Percentiles rank a stretch among this genome's conserved stretches.
These are phyloP conservation scores for Didymella arachidicola DNA, from an alignment of 2,329 filamentous ascomycete genomes.

Conservation along the genomic window DNA sequence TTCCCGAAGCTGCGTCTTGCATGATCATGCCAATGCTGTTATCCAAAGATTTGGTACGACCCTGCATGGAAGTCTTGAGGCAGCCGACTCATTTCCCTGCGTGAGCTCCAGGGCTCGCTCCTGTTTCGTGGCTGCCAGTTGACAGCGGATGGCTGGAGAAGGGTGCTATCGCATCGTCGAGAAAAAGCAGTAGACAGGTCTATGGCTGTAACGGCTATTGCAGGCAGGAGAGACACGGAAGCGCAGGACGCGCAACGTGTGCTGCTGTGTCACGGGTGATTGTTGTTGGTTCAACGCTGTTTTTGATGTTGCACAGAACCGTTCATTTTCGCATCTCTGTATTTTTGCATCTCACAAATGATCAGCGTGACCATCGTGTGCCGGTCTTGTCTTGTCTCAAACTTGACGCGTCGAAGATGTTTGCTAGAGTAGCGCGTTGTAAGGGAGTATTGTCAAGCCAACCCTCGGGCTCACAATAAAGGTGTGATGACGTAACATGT, in stretches of 20 bases:
- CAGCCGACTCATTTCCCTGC: neutral
- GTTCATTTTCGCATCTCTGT: neutral
- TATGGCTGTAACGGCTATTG: neutral
- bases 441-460: too few species aligned
- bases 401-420: neutral
- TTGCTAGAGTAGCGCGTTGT: neutral
- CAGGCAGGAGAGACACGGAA: neutral
- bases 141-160: neutral
- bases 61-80: neutral
- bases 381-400: neutral
- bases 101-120: neutral
- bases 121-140: neutral
- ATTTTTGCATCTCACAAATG: neutral
- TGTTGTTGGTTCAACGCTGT: neutral
- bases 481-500: too few species aligned
- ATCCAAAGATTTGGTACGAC: conserved; percentile 6
- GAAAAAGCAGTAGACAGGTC: neutral
- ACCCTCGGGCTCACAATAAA: too few species aligned
- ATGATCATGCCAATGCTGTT: conserved; percentile 16
- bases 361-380: neutral
- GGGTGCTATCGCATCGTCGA: neutral
- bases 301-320: too few species aligned
- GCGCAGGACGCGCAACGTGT: neutral
- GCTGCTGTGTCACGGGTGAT: neutral
- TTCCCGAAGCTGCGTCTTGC: conserved; percentile 3